These are phyloP conservation scores for Candida tetrigidarum DNA, from an alignment of 1,139 yeast genomes.

Conservation along the genomic window DNA sequence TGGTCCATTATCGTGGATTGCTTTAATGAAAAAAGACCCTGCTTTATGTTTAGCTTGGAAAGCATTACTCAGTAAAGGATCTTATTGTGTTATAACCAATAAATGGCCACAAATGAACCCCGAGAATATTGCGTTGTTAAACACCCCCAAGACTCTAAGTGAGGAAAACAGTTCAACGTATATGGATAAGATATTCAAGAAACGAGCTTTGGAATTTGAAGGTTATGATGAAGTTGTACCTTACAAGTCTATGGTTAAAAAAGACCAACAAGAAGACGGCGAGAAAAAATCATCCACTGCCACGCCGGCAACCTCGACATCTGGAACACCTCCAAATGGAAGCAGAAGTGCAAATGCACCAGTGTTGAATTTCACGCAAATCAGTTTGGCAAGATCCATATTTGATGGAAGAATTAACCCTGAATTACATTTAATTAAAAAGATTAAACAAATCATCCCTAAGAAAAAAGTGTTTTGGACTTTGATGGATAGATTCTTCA, in stretches of 20 bases:
- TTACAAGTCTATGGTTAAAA: conserved; percentile 30
- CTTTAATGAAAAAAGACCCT: conserved; percentile 52
- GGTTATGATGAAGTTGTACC: conserved; percentile 44
- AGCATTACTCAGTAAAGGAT: conserved; percentile 23
- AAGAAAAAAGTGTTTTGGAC: conserved; percentile 36
- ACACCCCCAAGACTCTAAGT: conserved; percentile 17
- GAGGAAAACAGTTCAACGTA: conserved; percentile 16
- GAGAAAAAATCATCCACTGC: no score
- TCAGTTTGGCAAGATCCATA: conserved; percentile 32
- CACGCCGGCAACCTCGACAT: no score
- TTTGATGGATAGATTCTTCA: conserved; percentile 34
- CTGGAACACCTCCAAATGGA: no score
- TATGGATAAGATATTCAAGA: conserved; percentile 32
- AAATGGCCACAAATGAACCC: conserved; percentile 17
- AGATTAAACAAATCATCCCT: conserved; percentile 37
- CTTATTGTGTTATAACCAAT: conserved; percentile 22
- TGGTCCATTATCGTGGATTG: conserved; percentile 56
- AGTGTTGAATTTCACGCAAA: conserved; percentile 11
- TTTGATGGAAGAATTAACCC: conserved; percentile 33
- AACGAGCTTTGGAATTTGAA: conserved; percentile 37
- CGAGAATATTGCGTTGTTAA: conserved; percentile 29
- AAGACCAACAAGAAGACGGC: conserved; percentile 23
- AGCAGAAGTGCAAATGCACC: conserved; percentile 11
- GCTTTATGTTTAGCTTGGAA: conserved; percentile 42
- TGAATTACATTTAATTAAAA: conserved; percentile 36